phyloP scores from a whole-genome alignment of 495 filamentous ascomycete genomes.

The Endocarpon pusillum region DNA sequence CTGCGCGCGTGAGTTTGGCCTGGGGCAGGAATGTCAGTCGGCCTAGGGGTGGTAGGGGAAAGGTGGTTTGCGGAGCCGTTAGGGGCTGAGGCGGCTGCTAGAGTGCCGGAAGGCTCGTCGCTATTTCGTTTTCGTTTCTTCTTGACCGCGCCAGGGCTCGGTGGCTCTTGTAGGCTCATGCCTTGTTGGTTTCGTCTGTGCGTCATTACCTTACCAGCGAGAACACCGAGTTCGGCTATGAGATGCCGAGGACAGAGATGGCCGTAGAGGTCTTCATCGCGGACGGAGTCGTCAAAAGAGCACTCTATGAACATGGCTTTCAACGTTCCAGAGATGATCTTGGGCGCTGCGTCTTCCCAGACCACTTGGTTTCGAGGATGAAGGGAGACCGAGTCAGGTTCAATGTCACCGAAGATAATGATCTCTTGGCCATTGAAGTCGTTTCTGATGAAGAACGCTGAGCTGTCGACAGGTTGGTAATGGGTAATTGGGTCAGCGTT shows the following conservation, averaged over 20 bases:
- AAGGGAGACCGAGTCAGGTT: conserved; percentile 72
- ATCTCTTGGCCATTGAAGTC: conserved; percentile 51
- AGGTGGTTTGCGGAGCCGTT: background rate
- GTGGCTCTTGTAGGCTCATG: conserved; percentile 8
- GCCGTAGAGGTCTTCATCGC: conserved; percentile 63
- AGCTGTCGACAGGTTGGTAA: conserved; percentile 50
- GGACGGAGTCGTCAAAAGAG: conserved; percentile 63
- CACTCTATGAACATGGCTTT: conserved; percentile 87
- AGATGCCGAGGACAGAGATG: conserved; percentile 75
- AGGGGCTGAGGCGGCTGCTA: background rate
- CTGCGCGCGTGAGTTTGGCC: background rate
- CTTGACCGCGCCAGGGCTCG: background rate
- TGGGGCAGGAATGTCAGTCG: too few relatives aligned
- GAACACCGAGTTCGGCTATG: conserved; percentile 50
- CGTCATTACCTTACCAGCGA: conserved; percentile 47
- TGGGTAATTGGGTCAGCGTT: background rate
- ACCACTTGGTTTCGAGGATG: conserved; percentile 61
- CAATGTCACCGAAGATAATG: conserved; percentile 87
- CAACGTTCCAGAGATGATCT: conserved; percentile 50
- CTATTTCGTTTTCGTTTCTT: conserved; percentile 21
- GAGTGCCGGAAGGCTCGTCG: conserved; percentile 1
- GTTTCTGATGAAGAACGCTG: conserved; percentile 80
- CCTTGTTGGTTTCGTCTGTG: conserved; percentile 17
- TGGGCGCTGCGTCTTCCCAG: conserved; percentile 74
- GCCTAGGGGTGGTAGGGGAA: background rate